Evolutionary conservation across 1,139 yeast species (phyloP).

Genomic region (Ogataea hybrid): DNA sequence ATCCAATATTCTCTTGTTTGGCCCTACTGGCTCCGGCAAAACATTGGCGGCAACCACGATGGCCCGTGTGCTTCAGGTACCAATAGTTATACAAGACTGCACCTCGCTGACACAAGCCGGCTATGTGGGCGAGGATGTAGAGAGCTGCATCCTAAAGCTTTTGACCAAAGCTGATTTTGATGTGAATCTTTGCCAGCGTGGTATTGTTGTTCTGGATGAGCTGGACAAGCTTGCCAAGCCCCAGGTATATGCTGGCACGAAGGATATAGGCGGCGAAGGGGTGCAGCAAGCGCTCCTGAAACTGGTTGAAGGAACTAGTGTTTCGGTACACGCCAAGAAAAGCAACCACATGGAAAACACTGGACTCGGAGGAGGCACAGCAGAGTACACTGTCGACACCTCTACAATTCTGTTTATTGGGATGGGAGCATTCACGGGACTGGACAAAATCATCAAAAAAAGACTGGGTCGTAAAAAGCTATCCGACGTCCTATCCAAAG

Average conservation of each 20-base stretch:
- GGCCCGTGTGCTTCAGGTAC: conserved; percentile 47
- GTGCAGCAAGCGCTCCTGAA: conserved; percentile 55
- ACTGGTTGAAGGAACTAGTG: conserved; percentile 50
- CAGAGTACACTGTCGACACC: conserved; percentile 44
- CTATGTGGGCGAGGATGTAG: conserved; percentile 58
- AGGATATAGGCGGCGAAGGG: conserved; percentile 58
- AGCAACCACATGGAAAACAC: conserved; percentile 31
- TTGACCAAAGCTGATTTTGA: conserved; percentile 47
- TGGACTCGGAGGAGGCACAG: conserved; percentile 31
- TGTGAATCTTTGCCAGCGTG: conserved; percentile 47
- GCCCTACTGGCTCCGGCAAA: conserved; percentile 58
- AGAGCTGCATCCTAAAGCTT: conserved; percentile 48
- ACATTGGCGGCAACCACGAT: conserved; percentile 51
- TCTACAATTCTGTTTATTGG: conserved; percentile 49
- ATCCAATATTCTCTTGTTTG: conserved; percentile 49
- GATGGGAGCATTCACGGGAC: conserved; percentile 57
- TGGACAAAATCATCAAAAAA: conserved; percentile 42
- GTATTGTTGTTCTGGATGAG: conserved; percentile 54
- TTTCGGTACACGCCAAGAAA: conserved; percentile 43
- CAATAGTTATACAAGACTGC: conserved; percentile 54
- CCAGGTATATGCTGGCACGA: conserved; percentile 40
- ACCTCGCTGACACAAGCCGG: conserved; percentile 59
- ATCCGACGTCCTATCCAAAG: conserved; percentile 32
- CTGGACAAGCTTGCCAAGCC: conserved; percentile 52
- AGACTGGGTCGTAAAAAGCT: conserved; percentile 26